phyloP scores from a whole-genome alignment of 148 eudicot species.

The Persicaria maculosa region DNA sequence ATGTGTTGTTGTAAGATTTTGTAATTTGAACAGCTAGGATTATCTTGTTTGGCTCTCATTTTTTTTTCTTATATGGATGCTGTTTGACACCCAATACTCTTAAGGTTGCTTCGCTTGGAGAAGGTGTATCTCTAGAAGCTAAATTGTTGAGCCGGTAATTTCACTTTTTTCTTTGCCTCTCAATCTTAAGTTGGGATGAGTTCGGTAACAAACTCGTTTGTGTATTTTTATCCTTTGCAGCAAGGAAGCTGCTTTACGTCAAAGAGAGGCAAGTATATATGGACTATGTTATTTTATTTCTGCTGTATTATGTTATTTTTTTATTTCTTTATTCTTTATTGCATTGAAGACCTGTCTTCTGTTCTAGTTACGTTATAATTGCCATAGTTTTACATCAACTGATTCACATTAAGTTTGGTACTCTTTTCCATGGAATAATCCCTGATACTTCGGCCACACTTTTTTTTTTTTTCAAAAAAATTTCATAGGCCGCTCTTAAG shows the following conservation, averaged over 20 bases:
- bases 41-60: not conserved
- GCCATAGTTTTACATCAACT: not conserved
- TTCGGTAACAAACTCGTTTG: not conserved
- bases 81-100: conserved; percentile 1
- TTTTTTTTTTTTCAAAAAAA: not conserved
- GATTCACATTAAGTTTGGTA: not conserved
- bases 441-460: not conserved
- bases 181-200: conserved; percentile 1
- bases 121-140: conserved; percentile 94
- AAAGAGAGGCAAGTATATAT: conserved; percentile 71
- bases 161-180: conserved; percentile 1
- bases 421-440: not conserved
- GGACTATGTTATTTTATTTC: not conserved
- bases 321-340: not conserved
- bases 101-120: conserved; percentile 96
- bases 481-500: conserved; percentile 73
- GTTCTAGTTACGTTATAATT: not conserved
- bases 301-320: not conserved
- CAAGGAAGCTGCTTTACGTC: conserved; percentile 96
- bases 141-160: conserved; percentile 86
- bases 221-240: conserved; percentile 35
- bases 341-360: not conserved
- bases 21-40: not conserved
- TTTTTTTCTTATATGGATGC: not conserved
- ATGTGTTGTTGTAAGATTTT: not conserved